phyloP scores from a whole-genome alignment of 2,329 filamentous ascomycete species.

The Mariannaea elegans region DNA sequence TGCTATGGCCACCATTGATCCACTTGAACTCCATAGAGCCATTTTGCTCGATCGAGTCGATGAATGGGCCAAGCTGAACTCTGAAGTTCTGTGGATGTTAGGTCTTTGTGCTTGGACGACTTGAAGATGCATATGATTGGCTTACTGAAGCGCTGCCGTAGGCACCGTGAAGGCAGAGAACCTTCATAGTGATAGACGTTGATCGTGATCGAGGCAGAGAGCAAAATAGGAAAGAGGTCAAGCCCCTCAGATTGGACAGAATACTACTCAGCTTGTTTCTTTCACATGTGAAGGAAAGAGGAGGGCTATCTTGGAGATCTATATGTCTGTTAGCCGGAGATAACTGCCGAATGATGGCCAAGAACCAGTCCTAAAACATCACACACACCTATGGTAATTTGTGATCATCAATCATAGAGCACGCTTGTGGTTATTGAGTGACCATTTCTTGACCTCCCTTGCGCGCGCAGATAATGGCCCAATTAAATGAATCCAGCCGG shows the following conservation, averaged over 20 bases:
- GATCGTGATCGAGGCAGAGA: not conserved
- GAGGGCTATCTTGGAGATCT: not conserved
- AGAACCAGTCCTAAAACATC: not conserved
- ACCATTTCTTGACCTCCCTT: not conserved
- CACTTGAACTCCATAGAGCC: slow-evolving; percentile 53
- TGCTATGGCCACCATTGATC: slow-evolving; percentile 60
- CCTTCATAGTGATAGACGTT: slow-evolving; percentile 57
- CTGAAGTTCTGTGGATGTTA: slow-evolving; percentile 59
- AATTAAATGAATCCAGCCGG: too few relatives aligned
- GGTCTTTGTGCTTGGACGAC: not conserved
- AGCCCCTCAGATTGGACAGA: not conserved
- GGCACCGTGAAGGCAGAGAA: slow-evolving; percentile 66
- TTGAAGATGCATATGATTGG: not conserved
- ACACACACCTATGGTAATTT: too few relatives aligned
- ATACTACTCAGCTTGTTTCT: not conserved
- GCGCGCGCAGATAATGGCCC: too few relatives aligned
- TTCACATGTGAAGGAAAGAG: not conserved
- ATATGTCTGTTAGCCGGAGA: not conserved
- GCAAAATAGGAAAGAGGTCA: not conserved
- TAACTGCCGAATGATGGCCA: not conserved
- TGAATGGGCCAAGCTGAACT: slow-evolving; percentile 56
- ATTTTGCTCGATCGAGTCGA: slow-evolving; percentile 29
- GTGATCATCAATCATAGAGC: too few relatives aligned
- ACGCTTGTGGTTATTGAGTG: too few relatives aligned
- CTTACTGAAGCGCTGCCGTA: slow-evolving; percentile 65